Evolutionary conservation across 495 filamentous ascomycete species (phyloP), one percentile per base, ranked within the genome.

Genomic region (Geopyxis carbonaria): DNA sequence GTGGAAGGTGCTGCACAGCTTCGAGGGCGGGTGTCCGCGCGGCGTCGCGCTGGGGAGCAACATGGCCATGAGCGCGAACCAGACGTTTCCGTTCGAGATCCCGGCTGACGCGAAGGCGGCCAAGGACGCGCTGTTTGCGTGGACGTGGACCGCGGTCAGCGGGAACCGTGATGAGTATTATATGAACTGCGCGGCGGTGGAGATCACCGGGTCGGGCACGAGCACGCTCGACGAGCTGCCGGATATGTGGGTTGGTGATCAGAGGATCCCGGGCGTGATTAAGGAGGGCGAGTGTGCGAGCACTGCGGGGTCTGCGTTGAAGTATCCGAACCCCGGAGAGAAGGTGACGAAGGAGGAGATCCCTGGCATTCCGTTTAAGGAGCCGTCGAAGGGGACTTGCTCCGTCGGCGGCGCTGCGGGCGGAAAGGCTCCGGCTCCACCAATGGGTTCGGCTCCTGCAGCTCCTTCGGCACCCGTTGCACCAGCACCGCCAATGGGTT

Each of bases 201-300:
- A 45, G 18, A 58, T 71, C 43, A 59, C 57, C 8, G 63, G 63
- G 5, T 55, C 56, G 5, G 43, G 51, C 4, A 44, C 41, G 9
- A 56, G 54, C 38, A 45, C 36, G 4, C 45, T 47, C 2, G 50
- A 45, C 9, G 31, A 36, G 9, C 58, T 62, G 29, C 71, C 71
- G 0, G 62, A 62, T 15, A 59, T 73, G 50, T 74, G 64, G 45
- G 48, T 65, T 8, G 69, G 68, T 35, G 73, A 76, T 34, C 59
- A 72, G 50, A 16, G 33, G 5, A n/a, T 55, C 9, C 45, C 39
- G 8, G 45, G 42, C 1, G 45, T 45, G 22, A 55, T 55, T 28
- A 28, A n/a, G 10, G 13, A 29, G 5, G 45, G 42, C 0, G 42
- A 55, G 23, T 55, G 51, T 29, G 28, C 34, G n/a, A 55, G 50